A percentile compares a stretch with the other conserved stretches of the same genome.
These are phyloP conservation scores for Amaranthus tricolor DNA, from an alignment of 179 eudicot species.

Conservation along the genomic window DNA sequence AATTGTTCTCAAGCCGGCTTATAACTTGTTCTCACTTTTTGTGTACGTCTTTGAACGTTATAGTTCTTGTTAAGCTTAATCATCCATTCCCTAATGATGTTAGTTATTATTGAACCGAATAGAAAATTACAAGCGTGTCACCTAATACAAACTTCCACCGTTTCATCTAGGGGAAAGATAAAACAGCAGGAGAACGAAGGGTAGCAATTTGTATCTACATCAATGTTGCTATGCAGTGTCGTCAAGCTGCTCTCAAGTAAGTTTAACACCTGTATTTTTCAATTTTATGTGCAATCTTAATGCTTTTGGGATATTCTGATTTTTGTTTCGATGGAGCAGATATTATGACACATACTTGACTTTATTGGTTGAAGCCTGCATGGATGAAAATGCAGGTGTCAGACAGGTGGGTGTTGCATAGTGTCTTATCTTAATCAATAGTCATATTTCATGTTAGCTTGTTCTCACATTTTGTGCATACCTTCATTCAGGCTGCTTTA, in stretches of 20 bases:
- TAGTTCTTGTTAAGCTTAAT: background rate
- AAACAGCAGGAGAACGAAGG: slow-evolving; percentile 91
- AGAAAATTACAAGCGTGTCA: background rate
- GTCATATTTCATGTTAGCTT: background rate
- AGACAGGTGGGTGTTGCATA: slow-evolving; percentile 58
- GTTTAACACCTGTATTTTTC: slow-evolving; percentile 3
- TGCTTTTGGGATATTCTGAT: slow-evolving; percentile 3
- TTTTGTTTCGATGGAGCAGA: slow-evolving; percentile 37
- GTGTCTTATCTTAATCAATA: background rate
- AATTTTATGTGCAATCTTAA: background rate
- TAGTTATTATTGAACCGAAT: background rate
- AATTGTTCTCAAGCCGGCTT: background rate
- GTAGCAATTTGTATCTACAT: slow-evolving; percentile 98
- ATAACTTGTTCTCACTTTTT: background rate
- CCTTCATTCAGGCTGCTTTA: slow-evolving; percentile 74
- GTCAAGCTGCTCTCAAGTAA: slow-evolving; percentile 86
- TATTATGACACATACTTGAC: slow-evolving; percentile 92
- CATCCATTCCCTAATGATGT: background rate
- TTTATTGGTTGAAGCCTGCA: slow-evolving; percentile 93
- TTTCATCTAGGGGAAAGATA: slow-evolving; percentile 75
- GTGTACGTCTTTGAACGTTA: background rate
- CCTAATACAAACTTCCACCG: background rate
- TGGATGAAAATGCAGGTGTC: slow-evolving; percentile 81
- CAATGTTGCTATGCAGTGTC: slow-evolving; percentile 95
- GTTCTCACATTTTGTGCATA: slow-evolving; percentile 5